These are phyloP conservation scores for Grosmannia serpens DNA, from an alignment of 2,329 filamentous ascomycete species.

Conservation along the genomic window DNA sequence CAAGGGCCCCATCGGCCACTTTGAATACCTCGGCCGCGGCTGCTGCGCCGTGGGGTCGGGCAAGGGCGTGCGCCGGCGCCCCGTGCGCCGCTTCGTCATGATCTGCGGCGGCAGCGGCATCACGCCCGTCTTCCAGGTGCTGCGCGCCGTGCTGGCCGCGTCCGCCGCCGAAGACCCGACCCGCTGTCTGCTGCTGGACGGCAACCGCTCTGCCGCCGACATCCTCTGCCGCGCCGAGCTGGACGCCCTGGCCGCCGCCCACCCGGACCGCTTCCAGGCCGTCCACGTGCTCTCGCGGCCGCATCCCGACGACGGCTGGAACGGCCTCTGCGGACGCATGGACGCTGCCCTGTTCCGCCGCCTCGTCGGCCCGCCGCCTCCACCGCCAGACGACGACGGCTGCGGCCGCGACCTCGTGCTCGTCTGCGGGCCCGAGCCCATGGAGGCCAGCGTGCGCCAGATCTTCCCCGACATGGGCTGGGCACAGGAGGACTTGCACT, in stretches of 20 bases:
- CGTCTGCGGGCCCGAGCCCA: constrained; percentile 64
- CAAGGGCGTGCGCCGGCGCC: constrained; percentile 36
- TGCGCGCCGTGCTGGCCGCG: constrained; percentile 61
- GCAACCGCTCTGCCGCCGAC: constrained; percentile 66
- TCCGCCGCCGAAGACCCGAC: constrained; percentile 52
- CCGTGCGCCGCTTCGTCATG: constrained; percentile 65
- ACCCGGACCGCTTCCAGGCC: constrained; percentile 46
- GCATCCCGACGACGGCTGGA: constrained; percentile 45
- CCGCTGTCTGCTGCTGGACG: constrained; percentile 61
- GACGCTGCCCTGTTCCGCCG: constrained; percentile 48
- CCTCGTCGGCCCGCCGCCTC: constrained; percentile 29
- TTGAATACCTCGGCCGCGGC: constrained; percentile 64
- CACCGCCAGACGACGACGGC: constrained; percentile 11
- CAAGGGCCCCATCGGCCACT: constrained; percentile 80
- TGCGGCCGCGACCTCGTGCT: constrained; percentile 49
- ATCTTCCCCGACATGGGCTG: constrained; percentile 51
- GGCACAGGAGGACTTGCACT: constrained; percentile 59
- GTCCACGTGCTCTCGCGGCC: constrained; percentile 59
- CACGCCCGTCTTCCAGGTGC: constrained; percentile 81
- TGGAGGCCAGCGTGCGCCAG: constrained; percentile 56
- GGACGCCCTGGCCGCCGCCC: constrained; percentile 45
- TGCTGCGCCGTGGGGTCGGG: constrained; percentile 35
- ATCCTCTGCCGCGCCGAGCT: constrained; percentile 71
- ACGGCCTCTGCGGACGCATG: constrained; percentile 56
- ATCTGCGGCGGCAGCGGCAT: constrained; percentile 82